Evolutionary conservation across 371 early-diverging fungal species (phyloP).

Genomic region (Apophysomyces sp.): DNA sequence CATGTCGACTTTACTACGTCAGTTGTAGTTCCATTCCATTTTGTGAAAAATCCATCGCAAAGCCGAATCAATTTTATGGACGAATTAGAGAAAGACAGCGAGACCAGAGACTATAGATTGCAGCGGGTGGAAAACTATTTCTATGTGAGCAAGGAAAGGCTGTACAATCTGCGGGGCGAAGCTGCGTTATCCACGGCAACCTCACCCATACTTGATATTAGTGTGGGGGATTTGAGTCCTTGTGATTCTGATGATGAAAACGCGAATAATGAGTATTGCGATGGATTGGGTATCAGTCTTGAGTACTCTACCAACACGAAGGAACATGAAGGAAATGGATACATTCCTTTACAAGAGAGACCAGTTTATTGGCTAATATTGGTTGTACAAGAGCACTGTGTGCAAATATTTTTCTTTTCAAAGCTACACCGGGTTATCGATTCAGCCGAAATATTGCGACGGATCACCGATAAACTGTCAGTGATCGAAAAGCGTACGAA

Average conservation of each 20-base stretch:
- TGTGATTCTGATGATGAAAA: not conserved
- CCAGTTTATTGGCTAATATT: conserved; percentile 69
- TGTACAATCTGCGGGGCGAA: conserved; percentile 33
- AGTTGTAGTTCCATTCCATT: conserved; percentile 53
- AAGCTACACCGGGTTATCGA: conserved; percentile 48
- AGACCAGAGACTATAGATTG: conserved; percentile 23
- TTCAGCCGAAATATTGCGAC: conserved; percentile 47
- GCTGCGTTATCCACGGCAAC: conserved; percentile 15
- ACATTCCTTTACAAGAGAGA: conserved; percentile 12
- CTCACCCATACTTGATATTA: conserved; percentile 5
- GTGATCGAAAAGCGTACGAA: conserved; percentile 68
- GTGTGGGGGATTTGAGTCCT: not conserved
- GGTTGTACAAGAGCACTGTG: conserved; percentile 48
- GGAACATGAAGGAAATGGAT: not conserved
- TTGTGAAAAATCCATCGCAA: conserved; percentile 43
- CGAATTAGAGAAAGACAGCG: conserved; percentile 48
- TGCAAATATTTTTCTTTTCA: conserved; percentile 71
- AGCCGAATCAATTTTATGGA: conserved; percentile 57
- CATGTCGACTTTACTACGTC: conserved; percentile 57
- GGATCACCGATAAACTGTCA: conserved; percentile 51
- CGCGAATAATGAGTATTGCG: conserved; percentile 26
- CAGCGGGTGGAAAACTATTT: conserved; percentile 56
- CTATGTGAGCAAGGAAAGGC: conserved; percentile 54
- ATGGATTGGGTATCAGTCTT: conserved; percentile 41
- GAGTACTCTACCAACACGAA: not conserved